Evolutionary conservation across 2,329 filamentous ascomycete genomes (phyloP), one percentile per base, ranked within the genome.

Genomic region (Penicillium sumatraense): DNA sequence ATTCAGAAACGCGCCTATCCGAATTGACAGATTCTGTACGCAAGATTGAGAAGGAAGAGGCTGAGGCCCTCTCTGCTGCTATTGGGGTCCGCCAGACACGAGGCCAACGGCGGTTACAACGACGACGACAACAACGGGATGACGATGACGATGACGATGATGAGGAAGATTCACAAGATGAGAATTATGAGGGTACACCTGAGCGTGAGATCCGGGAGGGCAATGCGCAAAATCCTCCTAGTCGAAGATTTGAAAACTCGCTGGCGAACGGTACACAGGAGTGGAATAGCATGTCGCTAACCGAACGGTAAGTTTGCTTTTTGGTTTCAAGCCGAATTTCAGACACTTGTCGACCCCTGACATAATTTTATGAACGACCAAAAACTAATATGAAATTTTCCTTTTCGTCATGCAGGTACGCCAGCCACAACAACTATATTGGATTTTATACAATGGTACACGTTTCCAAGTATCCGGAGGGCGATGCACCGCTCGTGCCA

Each of bases 391-490:
- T 24, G 14, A 36, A 13, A 26, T n/a, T 14, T n/a, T 2, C 18
- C 4, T 45, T 45, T 21, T 13, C 16, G n/a, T 31, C 3, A 35
- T 55, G 31, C 48, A 74, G 72, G 60, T 90, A 89, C 67, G 78
- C 83, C 4, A 73, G 77, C 8, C 79, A 88, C 65, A 84, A 87
- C 61, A 75, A 80, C 49, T 89, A 89, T 70, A 75, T 79, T 45
- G 77, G 78, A 20, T 89, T 88, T 77, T 84, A 85, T 66, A 75
- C 78, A 8, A 72, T 83, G n/a, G 77, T 88, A 3, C 86, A 88
- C 68, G 84, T 88, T 61, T 81, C 85, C 24, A 80, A 80, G 46
- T 75, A 85, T 59, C 78, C 77, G 1, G 79, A 79, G n/a, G 77
- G 83, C 49, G 75, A 81, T 3, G 79, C 80, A 1, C 80, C 81